A percentile compares a stretch with the other conserved stretches of the same genome.
These are phyloP conservation scores for Polyplosphaeria fusca DNA, from an alignment of 495 filamentous ascomycete species.

Conservation along the genomic window DNA sequence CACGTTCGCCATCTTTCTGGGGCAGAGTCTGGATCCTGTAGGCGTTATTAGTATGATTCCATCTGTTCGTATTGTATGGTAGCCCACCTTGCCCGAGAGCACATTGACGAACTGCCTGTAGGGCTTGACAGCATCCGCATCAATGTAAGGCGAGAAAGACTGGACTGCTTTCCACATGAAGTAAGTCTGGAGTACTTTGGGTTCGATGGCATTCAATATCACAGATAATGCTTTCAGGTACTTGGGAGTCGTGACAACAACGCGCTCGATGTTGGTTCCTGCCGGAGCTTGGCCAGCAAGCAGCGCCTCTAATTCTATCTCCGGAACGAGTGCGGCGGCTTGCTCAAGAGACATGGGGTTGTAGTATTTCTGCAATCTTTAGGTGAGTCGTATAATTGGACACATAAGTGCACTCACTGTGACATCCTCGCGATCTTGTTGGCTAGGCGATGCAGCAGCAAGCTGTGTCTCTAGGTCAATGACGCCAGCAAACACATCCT, in stretches of 20 bases:
- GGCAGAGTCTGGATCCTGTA: conserved; percentile 56
- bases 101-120: conserved; percentile 58
- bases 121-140: conserved; percentile 58
- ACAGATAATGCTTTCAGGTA: conserved; percentile 53
- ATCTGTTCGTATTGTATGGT: not conserved
- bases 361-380: too few species aligned
- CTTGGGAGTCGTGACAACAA: conserved; percentile 58
- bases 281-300: conserved; percentile 53
- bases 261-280: conserved; percentile 48
- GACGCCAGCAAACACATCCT: conserved; percentile 39
- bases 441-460: conserved; percentile 56
- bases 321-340: conserved; percentile 51
- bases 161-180: conserved; percentile 63
- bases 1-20: conserved; percentile 71
- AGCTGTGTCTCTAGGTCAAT: conserved; percentile 61
- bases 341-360: conserved; percentile 56
- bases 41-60: conserved; percentile 19
- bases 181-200: conserved; percentile 53
- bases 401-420: too few species aligned
- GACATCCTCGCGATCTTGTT: conserved; percentile 56
- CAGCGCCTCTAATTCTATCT: conserved; percentile 53
- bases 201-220: conserved; percentile 48
- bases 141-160: conserved; percentile 48
- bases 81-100: conserved; percentile 43
- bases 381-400: too few species aligned